Evolutionary conservation across 129 eudicot genomes (phyloP), one percentile per base, ranked within the genome.

Genomic region (Centaurea solstitialis): DNA sequence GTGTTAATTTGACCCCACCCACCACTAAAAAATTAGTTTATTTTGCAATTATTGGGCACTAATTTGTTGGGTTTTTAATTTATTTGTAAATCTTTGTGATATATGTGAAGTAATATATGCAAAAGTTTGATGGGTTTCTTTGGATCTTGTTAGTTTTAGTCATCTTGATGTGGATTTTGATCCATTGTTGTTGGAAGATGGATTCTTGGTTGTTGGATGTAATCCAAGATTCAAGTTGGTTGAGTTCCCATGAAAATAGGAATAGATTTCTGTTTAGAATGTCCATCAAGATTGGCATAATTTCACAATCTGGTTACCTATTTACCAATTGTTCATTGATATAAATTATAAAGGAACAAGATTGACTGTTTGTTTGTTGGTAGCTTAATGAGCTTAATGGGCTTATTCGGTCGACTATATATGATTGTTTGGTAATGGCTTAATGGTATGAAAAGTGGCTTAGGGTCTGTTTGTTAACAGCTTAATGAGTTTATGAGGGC

Each of bases 1-100:
- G 30, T 23, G 18, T 24, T 11, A 38, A 38, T 7, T 82, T 82
- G 82, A 76, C 82, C 86, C 86, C 57, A 82, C 81, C 66, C 43
- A 76, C 82, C 38, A 76, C 53, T 61, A 35, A 43, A n/a, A 26
- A 79, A n/a, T 57, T 47, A 13, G 13, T 18, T 61, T 70, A 40
- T 70, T 8, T 26, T 75, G 81, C 39, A 57, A 82, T 82, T 64
- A 68, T 82, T 69, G 78, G 23, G 45, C 57, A 39, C 65, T 76
- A 20, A 74, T 74, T 18, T 68, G 30, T 33, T 18, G 23, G 50
- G n/a, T 38, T 76, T 69, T 76, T 38, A 7, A 26, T 26, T 33
- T 33, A 33, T 33, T 33, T 33, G 40, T 82, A 15, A 13, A 76
- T 76, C 40, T 50, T 67, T 68, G 26, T n/a, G 15, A 33, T 74